A percentile compares a stretch with the other conserved stretches of the same genome.
These are phyloP conservation scores for Plenodomus lindquistii DNA, from an alignment of 2,329 filamentous ascomycete species.

Conservation along the genomic window DNA sequence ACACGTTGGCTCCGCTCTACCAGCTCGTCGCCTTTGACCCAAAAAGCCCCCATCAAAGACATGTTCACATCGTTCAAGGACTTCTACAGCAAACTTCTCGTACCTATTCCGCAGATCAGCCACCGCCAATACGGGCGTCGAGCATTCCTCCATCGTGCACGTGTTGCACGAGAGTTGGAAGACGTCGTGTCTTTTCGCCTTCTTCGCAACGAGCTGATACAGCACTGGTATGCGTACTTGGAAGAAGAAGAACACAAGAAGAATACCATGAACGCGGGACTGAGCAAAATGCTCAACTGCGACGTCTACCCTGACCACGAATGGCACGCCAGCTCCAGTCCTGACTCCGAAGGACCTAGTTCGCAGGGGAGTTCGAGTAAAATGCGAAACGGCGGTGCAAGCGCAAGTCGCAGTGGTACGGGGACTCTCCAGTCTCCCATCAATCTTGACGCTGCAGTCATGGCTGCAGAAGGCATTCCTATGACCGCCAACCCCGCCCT, in stretches of 20 bases:
- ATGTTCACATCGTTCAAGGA: constrained; percentile 42
- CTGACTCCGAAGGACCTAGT: neutral
- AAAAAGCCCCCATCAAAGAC: constrained; percentile 27
- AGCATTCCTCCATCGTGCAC: constrained; percentile 38
- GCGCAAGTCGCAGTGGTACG: neutral
- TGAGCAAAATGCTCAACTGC: constrained; percentile 25
- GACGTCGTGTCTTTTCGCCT: constrained; percentile 33
- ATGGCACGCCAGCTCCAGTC: constrained; percentile 5
- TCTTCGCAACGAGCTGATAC: constrained; percentile 32
- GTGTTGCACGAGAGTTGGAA: constrained; percentile 40
- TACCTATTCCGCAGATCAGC: constrained; percentile 17
- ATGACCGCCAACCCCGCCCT: constrained; percentile 13
- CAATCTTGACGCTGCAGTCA: constrained; percentile 10
- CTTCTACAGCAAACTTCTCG: constrained; percentile 31
- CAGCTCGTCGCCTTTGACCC: constrained; percentile 7
- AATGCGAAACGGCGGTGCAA: neutral
- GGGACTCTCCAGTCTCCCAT: constrained; percentile 5
- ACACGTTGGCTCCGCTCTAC: constrained; percentile 15
- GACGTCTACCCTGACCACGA: constrained; percentile 32
- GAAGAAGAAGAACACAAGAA: constrained; percentile 29
- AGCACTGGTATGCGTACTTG: constrained; percentile 33
- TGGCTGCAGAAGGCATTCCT: constrained; percentile 16
- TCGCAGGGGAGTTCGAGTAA: no score
- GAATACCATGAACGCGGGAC: constrained; percentile 19
- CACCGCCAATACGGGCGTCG: constrained; percentile 10